A percentile compares a stretch with the other conserved stretches of the same genome.
Evolutionary conservation across 169 alveolate genomes (phyloP).

Genomic region (Ichthyophthirius multifiliis): DNA sequence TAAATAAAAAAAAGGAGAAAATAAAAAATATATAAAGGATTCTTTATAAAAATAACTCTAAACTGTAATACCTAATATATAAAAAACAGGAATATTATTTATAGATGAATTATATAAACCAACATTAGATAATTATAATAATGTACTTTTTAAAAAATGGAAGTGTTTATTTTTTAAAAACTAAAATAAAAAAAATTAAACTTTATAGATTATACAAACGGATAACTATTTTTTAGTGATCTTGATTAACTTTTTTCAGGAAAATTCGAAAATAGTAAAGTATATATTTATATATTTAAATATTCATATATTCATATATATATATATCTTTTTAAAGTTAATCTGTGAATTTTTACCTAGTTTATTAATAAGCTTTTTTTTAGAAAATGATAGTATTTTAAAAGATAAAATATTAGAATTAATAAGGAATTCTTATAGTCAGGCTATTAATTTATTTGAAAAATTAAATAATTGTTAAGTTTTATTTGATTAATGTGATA

Average conservation of each 20-base stretch:
- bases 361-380: constrained; percentile 7
- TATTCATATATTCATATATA: background rate
- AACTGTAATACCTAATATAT: background rate
- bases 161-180: no score
- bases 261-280: background rate
- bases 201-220: constrained; percentile 6
- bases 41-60: background rate
- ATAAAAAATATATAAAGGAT: no score
- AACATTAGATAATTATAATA: no score
- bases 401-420: constrained; percentile 30
- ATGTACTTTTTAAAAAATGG: no score
- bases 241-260: constrained; percentile 9
- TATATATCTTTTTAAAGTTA: background rate
- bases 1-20: no score
- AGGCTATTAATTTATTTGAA: no score
- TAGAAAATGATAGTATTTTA: constrained; percentile 9
- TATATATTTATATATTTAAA: background rate
- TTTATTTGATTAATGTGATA: no score
- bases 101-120: background rate
- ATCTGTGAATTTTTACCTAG: constrained; percentile 26
- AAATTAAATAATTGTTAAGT: no score
- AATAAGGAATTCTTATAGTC: background rate
- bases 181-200: no score
- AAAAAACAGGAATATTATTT: background rate
- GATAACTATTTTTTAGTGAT: constrained; percentile 21